Evolutionary conservation across 805 yeast genomes (phyloP).

Genomic region (Candida peoriensis): DNA sequence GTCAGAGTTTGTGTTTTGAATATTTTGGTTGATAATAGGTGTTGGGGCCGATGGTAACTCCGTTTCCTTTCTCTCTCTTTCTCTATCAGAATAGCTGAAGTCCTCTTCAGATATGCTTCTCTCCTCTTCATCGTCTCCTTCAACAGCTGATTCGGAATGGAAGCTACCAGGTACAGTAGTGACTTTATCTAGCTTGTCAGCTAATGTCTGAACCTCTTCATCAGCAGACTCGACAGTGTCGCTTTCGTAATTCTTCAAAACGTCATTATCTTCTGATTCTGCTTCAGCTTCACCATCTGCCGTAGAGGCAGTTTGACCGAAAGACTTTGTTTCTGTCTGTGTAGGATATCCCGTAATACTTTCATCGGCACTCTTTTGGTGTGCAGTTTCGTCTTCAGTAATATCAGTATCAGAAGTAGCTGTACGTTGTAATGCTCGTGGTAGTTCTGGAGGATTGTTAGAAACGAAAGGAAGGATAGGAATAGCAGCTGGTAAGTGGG

Average conservation of each 20-base stretch:
- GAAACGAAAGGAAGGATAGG: slow-evolving; percentile 50
- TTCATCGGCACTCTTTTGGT: slow-evolving; percentile 8
- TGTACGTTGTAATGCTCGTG: slow-evolving; percentile 14
- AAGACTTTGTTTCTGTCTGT: slow-evolving; percentile 8
- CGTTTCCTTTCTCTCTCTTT: slow-evolving; percentile 16
- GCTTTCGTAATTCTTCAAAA: not conserved
- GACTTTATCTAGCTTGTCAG: slow-evolving; percentile 14
- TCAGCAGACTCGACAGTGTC: slow-evolving; percentile 11
- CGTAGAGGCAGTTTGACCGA: slow-evolving; percentile 2
- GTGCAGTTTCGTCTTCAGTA: slow-evolving; percentile 8
- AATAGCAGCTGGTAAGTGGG: slow-evolving; percentile 31
- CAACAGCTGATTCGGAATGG: slow-evolving; percentile 24
- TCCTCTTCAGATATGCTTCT: slow-evolving; percentile 23
- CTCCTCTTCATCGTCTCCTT: slow-evolving; percentile 29
- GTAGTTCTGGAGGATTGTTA: slow-evolving; percentile 22
- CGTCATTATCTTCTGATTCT: slow-evolving; percentile 3
- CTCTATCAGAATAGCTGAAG: slow-evolving; percentile 16
- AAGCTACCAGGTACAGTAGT: slow-evolving; percentile 8
- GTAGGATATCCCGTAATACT: slow-evolving; percentile 4
- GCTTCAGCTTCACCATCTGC: slow-evolving; percentile 1
- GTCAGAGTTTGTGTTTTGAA: slow-evolving; percentile 20
- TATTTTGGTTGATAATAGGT: slow-evolving; percentile 3
- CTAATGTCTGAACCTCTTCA: slow-evolving; percentile 6
- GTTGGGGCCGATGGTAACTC: slow-evolving; percentile 6
- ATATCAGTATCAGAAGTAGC: slow-evolving; percentile 10